Base-by-base conservation (phyloP, 805 yeast species). In the Metschnikowia similis region DNA sequence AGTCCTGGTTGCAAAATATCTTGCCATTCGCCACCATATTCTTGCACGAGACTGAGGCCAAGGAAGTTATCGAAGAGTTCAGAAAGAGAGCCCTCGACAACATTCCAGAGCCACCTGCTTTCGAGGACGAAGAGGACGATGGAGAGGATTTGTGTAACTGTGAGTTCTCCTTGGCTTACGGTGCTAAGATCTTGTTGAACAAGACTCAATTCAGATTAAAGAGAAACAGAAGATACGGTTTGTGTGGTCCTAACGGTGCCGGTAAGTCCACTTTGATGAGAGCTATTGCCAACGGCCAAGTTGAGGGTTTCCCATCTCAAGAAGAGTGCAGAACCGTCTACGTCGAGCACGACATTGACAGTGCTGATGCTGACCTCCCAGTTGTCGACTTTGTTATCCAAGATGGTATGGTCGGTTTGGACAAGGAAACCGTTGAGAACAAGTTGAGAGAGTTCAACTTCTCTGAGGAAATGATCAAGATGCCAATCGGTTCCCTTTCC, bases 101-200 rank as follows among this genome's bases (percentile, higher is more conserved):
- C 91, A 92, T 94, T 67, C 99, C 99, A 70, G 86, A 83, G 67
- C 94, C 95, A 68, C 96, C 97, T 70, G 76, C 84, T 69, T 90
- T 90, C 77, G 98, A 92, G 79, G 97, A 91, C 69, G 92, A 87
- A 76, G 94, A 86, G 71, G 97, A 90, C 71, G 98, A 94, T 72
- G 99, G 98, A 81, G 98, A 94, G 82, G 98, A 94, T 74, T 83
- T 94, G 71, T 94, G 99, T 86, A 94, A 94, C 96, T 92, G 98
- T 87, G 99, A 94, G 85, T 94, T 94, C 91, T 94, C 99, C 55
- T 84, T 94, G 70, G 99, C 99, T 76, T 94, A 94, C 79, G 99
- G 99, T 92, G 99, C 99, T 70, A 94, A 94, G 89, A 94, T 94
- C 83, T 84, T 94, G 81, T 89, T 94, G 78, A 94, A 94, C 92